Base-by-base conservation (phyloP, 2,329 filamentous ascomycete species). In the Fusarium sp. region DNA sequence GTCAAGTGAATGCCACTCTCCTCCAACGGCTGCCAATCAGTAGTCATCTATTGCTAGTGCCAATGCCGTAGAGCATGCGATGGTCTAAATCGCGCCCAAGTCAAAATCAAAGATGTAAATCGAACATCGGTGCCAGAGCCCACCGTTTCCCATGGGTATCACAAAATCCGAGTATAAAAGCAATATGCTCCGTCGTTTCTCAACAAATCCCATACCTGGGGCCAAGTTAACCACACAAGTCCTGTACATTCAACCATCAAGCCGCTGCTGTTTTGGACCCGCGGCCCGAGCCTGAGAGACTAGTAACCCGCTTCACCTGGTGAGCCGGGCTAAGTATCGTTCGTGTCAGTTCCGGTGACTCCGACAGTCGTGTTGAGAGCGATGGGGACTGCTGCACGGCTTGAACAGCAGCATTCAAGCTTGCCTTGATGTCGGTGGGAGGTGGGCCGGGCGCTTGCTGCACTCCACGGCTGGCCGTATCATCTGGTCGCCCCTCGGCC, bases 261-360 rank as follows among this genome's bases (percentile, higher is more conserved):
- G 69, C 71, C 32, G 75, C 71, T 39, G 75, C 73, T 14, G 75
- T 63, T 61, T 76, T 78, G 7, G 76, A 69, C 23, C 72, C 69
- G 21, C 75, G 74, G 14, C 70, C 68, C 4, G 74, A 60, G 19
- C 62, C 70, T 6, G 73, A 63, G 43, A 76, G 67, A 38, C 67
- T 73, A 32, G 68, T 57, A 7, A 74, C 70, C 29, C 73, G 71
- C 55, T 76, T 77, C 65, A 71, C 68, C 51, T 74, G 71, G 15
- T 70, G 67, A 35, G 67, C 64, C 13, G 72, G 66, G 51, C 73
- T 76, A 19, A 74, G 53, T 33, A 73, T 68, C 21, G 74, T 74
- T 49, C 78, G 75, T 39, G 78, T 72, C 57, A 80, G 67, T 62
- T 82, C 79, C n/a, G 79, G 78, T 1, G 80, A 81, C 27, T 75